phyloP scores from a whole-genome alignment of 225 moss, liverwort and hornwort species.

The Marchantia polymorpha region DNA sequence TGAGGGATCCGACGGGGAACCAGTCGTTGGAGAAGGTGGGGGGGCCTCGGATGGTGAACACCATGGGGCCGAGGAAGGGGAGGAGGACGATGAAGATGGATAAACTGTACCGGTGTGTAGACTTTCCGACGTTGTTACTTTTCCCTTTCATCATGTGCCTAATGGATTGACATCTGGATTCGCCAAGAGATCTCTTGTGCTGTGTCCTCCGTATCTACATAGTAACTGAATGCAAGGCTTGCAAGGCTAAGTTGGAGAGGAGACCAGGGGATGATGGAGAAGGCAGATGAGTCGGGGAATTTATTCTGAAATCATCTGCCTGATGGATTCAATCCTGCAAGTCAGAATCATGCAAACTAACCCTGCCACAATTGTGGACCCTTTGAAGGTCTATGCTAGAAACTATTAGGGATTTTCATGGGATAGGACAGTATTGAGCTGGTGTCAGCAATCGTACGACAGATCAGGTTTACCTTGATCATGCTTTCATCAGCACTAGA shows the following conservation, averaged over 20 bases:
- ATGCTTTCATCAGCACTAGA: conserved; percentile 32
- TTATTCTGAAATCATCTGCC: neutral
- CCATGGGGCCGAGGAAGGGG: conserved; percentile 42
- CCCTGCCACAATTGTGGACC: conserved; percentile 25
- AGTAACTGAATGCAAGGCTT: conserved; percentile 18
- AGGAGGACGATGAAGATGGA: conserved; percentile 55
- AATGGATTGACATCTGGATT: conserved; percentile 20
- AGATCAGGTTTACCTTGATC: conserved; percentile 21
- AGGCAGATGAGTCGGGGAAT: conserved; percentile 1
- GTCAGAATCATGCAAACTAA: conserved; percentile 27
- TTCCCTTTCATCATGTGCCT: conserved; percentile 20
- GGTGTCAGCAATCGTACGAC: conserved; percentile 19
- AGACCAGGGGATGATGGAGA: conserved; percentile 11
- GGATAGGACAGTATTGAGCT: conserved; percentile 40
- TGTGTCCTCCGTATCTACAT: conserved; percentile 16
- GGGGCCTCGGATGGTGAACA: conserved; percentile 46
- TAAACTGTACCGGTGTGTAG: conserved; percentile 27
- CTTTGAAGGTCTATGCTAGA: conserved; percentile 32
- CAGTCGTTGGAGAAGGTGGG: conserved; percentile 43
- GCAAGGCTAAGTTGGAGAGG: conserved; percentile 22
- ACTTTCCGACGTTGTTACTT: conserved; percentile 19
- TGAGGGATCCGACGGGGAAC: conserved; percentile 49
- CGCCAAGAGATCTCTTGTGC: conserved; percentile 11
- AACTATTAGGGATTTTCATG: conserved; percentile 29
- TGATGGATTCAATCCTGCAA: conserved; percentile 18